These are phyloP conservation scores for Trichomonas tenax DNA, from an alignment of 208 protist genomes.

Conservation along the genomic window DNA sequence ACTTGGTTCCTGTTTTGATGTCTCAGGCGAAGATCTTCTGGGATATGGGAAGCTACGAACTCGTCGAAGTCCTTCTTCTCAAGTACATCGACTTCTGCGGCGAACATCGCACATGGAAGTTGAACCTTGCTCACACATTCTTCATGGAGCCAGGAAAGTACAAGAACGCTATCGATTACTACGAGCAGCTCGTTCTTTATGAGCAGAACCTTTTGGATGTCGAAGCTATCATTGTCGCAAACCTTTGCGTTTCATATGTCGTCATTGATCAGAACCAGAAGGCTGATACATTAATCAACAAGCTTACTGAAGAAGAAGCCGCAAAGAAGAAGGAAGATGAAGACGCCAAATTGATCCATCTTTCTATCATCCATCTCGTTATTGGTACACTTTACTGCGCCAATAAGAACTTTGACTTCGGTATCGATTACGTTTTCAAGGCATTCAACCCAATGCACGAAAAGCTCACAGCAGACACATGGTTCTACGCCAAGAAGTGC, in stretches of 20 bases:
- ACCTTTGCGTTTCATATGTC: slow-evolving; percentile 41
- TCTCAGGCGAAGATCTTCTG: slow-evolving; percentile 83
- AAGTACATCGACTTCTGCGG: slow-evolving; percentile 57
- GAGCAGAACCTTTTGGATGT: slow-evolving; percentile 29
- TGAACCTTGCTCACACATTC: slow-evolving; percentile 39
- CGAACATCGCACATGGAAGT: slow-evolving; percentile 32
- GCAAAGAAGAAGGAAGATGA: neutral
- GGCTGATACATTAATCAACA: slow-evolving; percentile 38
- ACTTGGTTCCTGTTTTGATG: slow-evolving; percentile 79
- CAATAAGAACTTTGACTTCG: slow-evolving; percentile 41
- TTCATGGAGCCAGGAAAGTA: slow-evolving; percentile 41
- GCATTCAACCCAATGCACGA: slow-evolving; percentile 32
- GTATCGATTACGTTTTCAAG: slow-evolving; percentile 40
- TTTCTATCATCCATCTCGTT: slow-evolving; percentile 41
- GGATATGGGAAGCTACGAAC: slow-evolving; percentile 81
- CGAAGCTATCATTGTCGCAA: slow-evolving; percentile 39
- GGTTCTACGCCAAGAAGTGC: slow-evolving; percentile 56
- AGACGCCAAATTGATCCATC: slow-evolving; percentile 26
- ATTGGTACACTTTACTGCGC: slow-evolving; percentile 45
- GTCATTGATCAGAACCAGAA: slow-evolving; percentile 34
- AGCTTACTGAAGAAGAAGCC: slow-evolving; percentile 19
- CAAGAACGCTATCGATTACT: slow-evolving; percentile 30
- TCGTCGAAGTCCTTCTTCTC: slow-evolving; percentile 71
- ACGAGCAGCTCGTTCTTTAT: slow-evolving; percentile 36
- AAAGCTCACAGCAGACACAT: slow-evolving; percentile 38